Base-by-base conservation (phyloP, 805 yeast genomes). In the Zygoascus bituminiphila region DNA sequence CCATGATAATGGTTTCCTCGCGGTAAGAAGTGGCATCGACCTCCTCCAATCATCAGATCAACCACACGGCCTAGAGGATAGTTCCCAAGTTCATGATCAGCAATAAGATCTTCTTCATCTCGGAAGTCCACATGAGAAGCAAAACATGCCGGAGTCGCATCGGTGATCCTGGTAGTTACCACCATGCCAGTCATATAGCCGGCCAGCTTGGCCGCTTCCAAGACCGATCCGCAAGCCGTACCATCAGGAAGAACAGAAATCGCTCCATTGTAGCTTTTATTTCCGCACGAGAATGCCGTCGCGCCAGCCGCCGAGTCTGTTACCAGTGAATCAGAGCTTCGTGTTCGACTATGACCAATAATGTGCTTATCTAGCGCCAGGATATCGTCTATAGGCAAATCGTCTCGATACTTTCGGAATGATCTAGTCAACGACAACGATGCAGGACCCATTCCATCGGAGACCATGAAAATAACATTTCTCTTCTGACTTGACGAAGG, bases 241-340 rank as follows among this genome's bases (percentile, higher is more conserved):
- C 74, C 70, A 26, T 72, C 66, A 1, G 87, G 78, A 51, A 76
- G 75, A 14, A 89, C 95, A n/a, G 88, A 95, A 62, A 89, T 84
- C 10, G 95, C 96, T 14, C 94, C 93, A 63, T 89, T 89, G 67
- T 86, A 88, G 4, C 88, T 70, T 69, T 89, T 89, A 57, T 79
- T 60, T 5, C 81, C 91, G 65, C 96, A 87, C 0, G 95, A 74
- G 60, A 88, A 89, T 1, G 95, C 96, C 12, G 96, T 88, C 14
- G 96, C 98, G 14, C 96, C 97, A 1, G 98, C 98, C 9, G 98
- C 98, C 24, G 95, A 85, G 63, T 89, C 98, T 0, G 98, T 89
- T 51, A 89, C 78, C 57, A 85, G 70, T 1, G 95, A 84, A 54
- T 74, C 71, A 22, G 79, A 77, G 15, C 95, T 84, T 52, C 88